Base-by-base conservation (phyloP, 495 filamentous ascomycete species). In the Tuber borchii region DNA sequence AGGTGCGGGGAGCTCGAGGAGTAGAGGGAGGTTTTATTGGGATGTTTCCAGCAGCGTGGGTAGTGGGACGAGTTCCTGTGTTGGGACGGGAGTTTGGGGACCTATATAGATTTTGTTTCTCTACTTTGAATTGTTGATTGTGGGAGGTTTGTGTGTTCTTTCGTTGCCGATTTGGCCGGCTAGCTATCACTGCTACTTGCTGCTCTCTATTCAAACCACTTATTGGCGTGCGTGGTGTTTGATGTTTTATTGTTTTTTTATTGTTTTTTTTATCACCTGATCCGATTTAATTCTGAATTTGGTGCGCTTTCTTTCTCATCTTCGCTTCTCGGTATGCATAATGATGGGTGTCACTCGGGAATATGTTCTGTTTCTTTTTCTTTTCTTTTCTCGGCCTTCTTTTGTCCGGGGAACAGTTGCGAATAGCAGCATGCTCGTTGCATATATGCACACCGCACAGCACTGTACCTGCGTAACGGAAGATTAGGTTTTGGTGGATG, bases 31-130 rank as follows among this genome's bases (percentile, higher is more conserved):
- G 3, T 83, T 79, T 77, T 93, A 90, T 82, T 92, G 91, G 91
- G 91, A 92, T 83, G 85, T 91, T 46, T 89, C 89, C 3, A 89
- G 89, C 0, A 90, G 88, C 75, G 87, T 90, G 17, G 89, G 89
- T 40, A 91, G 88, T 73, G 78, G 87, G 82, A 44, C 88, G 87
- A 83, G 81, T 42, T 81, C 81, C 42, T 83, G 81, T 76, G 87
- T 86, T 19, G 84, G 83, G 37, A 80, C 89, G 43, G 88, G 89
- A 14, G 84, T 85, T 31, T 90, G 88, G 86, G 89, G 88, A 10
- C 89, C 81, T 51, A 77, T 83, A 45, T 83, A 77, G 56, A 73
- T 65, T 22, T 72, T 78, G 16, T 69, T 51, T 65, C 70, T 73
- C 40, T 14, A 2, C 2, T 37, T 26, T 46, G 34, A 69, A 26